phyloP scores from a whole-genome alignment of 2,329 filamentous ascomycete species.

The Penicillium sp. region DNA sequence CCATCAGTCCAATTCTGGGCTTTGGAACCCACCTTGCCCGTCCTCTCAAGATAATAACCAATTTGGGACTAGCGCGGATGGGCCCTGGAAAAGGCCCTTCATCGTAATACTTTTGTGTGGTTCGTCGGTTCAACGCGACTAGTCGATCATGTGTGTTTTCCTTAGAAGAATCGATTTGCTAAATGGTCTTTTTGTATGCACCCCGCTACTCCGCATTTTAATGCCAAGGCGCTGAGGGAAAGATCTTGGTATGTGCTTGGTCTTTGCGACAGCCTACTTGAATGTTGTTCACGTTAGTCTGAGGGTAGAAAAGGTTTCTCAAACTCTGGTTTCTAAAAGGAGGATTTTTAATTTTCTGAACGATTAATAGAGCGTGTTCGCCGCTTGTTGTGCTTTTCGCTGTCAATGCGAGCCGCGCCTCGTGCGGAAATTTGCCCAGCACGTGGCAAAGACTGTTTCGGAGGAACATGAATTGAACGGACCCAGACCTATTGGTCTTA shows the following conservation, averaged over 20 bases:
- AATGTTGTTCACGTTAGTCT: too few species aligned
- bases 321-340: neutral
- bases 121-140: conserved; percentile 10
- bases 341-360: neutral
- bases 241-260: neutral
- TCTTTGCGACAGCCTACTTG: neutral
- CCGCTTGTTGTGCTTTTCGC: neutral
- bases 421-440: neutral
- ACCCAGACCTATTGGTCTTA: neutral
- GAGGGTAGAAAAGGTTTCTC: neutral
- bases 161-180: conserved; percentile 19
- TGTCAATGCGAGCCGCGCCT: neutral
- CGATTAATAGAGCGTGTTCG: neutral
- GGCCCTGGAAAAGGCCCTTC: conserved; percentile 1
- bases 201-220: conserved; percentile 6
- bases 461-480: neutral
- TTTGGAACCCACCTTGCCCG: conserved; percentile 10
- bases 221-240: neutral
- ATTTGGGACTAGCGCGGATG: conserved; percentile 21
- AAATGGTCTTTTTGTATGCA: conserved; percentile 9
- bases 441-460: neutral
- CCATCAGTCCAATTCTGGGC: conserved; percentile 2
- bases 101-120: conserved; percentile 7
- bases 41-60: conserved; percentile 22
- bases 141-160: conserved; percentile 5